phyloP scores from a whole-genome alignment of 2,329 filamentous ascomycete genomes.

The Pseudopyrenochaeta lycopersici region DNA sequence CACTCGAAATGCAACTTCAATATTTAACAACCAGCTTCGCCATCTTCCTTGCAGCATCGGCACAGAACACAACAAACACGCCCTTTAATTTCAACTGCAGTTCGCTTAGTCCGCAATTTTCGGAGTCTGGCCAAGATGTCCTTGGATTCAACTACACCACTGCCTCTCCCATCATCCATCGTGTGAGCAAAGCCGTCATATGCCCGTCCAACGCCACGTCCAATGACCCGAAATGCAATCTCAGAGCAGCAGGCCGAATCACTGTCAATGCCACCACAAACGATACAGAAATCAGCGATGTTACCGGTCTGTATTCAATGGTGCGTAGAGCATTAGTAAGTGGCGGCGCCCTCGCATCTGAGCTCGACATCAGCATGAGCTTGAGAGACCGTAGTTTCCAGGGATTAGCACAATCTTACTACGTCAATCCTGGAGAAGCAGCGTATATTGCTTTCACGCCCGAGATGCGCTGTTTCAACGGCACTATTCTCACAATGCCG shows the following conservation, averaged over 20 bases:
- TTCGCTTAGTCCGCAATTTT: neutral
- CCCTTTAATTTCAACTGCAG: slow-evolving; percentile 8
- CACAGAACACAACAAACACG: slow-evolving; percentile 1
- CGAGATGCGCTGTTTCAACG: neutral
- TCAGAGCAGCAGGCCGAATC: neutral
- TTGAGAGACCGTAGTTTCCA: neutral
- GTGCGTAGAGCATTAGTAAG: neutral
- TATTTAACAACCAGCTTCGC: too few relatives aligned
- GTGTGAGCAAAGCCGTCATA: neutral
- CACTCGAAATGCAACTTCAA: too few relatives aligned
- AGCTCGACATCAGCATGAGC: neutral
- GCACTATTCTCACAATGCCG: neutral
- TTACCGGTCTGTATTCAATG: neutral
- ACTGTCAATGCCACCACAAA: neutral
- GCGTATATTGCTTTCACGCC: slow-evolving; percentile 2
- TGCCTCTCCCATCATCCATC: neutral
- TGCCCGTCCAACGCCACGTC: neutral
- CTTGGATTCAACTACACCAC: neutral
- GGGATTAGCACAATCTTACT: too few relatives aligned
- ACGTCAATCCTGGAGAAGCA: neutral
- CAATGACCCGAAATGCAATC: neutral
- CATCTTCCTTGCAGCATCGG: neutral
- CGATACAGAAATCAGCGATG: neutral
- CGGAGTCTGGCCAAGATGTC: neutral
- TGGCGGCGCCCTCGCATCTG: too few relatives aligned